These are phyloP conservation scores for Lyophyllum shimeji DNA, from an alignment of 768 basidiomycete species.

Conservation along the genomic window DNA sequence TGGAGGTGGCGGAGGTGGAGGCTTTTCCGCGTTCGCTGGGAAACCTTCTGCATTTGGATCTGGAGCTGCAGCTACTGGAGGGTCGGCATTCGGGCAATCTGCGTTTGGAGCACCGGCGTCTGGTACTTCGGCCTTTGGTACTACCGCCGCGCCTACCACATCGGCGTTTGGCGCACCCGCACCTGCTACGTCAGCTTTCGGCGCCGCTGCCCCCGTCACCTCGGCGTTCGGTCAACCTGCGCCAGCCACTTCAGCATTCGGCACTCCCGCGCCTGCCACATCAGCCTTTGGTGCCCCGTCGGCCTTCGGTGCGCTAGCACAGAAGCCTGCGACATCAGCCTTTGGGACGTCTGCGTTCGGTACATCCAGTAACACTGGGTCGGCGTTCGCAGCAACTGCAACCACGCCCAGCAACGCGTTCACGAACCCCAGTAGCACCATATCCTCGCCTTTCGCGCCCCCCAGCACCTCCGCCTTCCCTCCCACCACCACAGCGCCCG, in stretches of 20 bases:
- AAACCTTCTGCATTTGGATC: constrained; percentile 44
- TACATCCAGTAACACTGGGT: constrained; percentile 1
- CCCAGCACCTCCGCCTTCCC: constrained; percentile 6
- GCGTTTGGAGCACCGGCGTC: constrained; percentile 24
- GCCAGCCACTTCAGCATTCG: background rate
- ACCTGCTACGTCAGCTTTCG: constrained; percentile 6
- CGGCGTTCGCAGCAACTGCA: constrained; percentile 10
- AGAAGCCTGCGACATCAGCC: background rate
- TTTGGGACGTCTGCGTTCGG: constrained; percentile 6
- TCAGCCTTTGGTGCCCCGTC: constrained; percentile 18
- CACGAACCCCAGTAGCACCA: constrained; percentile 3
- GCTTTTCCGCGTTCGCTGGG: constrained; percentile 52
- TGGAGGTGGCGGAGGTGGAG: constrained; percentile 39
- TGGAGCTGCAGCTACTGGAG: constrained; percentile 22
- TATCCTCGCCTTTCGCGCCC: constrained; percentile 12
- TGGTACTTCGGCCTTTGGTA: constrained; percentile 17
- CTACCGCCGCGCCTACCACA: constrained; percentile 11
- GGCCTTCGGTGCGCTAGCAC: background rate
- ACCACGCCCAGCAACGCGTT: constrained; percentile 5
- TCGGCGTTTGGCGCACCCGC: constrained; percentile 22
- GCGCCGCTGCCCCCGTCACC: background rate
- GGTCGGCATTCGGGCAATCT: constrained; percentile 31
- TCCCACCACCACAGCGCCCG: background rate
- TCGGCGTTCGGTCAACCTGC: constrained; percentile 2
- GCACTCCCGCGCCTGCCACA: constrained; percentile 1